These are phyloP conservation scores for Pseudogymnoascus sp. DNA, from an alignment of 2,329 filamentous ascomycete genomes.

Conservation along the genomic window DNA sequence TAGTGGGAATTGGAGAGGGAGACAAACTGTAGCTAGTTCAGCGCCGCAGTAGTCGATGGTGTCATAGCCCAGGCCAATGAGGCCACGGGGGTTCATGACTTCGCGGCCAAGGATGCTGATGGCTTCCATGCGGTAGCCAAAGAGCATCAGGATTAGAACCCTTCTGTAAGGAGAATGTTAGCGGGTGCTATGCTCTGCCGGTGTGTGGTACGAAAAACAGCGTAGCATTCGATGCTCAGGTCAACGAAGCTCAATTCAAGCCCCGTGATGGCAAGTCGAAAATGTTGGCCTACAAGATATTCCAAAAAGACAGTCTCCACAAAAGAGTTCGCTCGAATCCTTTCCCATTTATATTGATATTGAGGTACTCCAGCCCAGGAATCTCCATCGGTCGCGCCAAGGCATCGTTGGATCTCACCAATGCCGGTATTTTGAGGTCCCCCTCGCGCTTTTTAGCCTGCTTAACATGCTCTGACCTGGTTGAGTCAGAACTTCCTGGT, in stretches of 20 bases:
- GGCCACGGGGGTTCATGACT: conserved; percentile 64
- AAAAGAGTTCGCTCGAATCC: conserved; percentile 61
- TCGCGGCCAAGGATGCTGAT: conserved; percentile 61
- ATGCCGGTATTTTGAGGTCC: conserved; percentile 36
- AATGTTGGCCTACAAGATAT: conserved; percentile 44
- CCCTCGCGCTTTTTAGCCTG: conserved; percentile 54
- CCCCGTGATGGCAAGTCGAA: neutral
- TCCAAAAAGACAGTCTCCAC: conserved; percentile 58
- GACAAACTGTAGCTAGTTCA: conserved; percentile 45
- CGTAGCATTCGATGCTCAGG: neutral
- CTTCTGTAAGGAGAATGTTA: conserved; percentile 33
- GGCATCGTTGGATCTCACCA: conserved; percentile 41
- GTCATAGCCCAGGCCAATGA: conserved; percentile 61
- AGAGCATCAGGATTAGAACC: conserved; percentile 52
- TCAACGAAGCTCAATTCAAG: neutral
- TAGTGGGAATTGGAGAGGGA: neutral
- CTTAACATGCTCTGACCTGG: conserved; percentile 55
- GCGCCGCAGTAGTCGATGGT: conserved; percentile 59
- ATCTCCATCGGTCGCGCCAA: conserved; percentile 53
- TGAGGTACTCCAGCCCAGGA: conserved; percentile 51
- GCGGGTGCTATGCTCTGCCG: neutral
- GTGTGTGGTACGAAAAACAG: neutral
- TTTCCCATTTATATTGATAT: conserved; percentile 66
- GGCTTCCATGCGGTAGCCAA: conserved; percentile 61
- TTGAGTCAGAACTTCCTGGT: conserved; percentile 36